These are phyloP conservation scores for Neonectria sp. DNA, from an alignment of 2,329 filamentous ascomycete genomes.

Conservation along the genomic window DNA sequence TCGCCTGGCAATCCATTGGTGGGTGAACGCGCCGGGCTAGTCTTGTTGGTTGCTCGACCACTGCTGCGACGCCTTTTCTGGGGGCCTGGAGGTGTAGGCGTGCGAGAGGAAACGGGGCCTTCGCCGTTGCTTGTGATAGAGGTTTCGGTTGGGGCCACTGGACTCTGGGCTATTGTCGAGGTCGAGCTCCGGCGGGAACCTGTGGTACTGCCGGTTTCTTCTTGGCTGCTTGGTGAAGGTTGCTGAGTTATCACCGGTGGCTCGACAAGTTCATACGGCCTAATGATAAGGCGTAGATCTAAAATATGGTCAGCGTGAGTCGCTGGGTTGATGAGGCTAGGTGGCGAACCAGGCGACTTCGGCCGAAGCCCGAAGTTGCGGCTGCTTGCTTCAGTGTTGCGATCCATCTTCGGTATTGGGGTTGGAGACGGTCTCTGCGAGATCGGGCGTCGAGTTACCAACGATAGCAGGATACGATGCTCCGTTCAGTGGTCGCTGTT, in stretches of 20 bases:
- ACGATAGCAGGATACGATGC: not conserved
- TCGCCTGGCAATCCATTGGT: not conserved
- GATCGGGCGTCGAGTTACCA: not conserved
- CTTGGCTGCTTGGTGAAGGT: conserved; percentile 7
- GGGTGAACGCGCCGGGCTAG: conserved; percentile 2
- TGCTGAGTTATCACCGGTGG: not conserved
- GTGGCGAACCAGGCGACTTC: conserved; percentile 9
- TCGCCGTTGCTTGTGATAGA: conserved; percentile 7
- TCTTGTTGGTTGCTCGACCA: not conserved
- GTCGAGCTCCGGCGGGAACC: not conserved
- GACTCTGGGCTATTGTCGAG: not conserved
- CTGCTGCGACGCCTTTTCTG: not conserved
- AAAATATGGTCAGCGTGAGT: not conserved
- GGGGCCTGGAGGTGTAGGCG: not conserved
- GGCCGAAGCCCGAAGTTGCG: conserved; percentile 23
- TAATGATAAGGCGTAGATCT: conserved; percentile 14
- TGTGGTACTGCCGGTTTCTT: not conserved
- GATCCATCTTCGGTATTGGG: not conserved
- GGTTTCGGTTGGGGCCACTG: not conserved
- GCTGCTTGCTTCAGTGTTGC: not conserved
- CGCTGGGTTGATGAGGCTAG: too few relatives aligned
- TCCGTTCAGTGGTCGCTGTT: not conserved
- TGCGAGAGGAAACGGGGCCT: not conserved
- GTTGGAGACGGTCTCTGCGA: not conserved
- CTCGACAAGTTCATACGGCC: conserved; percentile 11